phyloP scores from a whole-genome alignment of 176 grass and related monocot species.

The Zea luxurians region DNA sequence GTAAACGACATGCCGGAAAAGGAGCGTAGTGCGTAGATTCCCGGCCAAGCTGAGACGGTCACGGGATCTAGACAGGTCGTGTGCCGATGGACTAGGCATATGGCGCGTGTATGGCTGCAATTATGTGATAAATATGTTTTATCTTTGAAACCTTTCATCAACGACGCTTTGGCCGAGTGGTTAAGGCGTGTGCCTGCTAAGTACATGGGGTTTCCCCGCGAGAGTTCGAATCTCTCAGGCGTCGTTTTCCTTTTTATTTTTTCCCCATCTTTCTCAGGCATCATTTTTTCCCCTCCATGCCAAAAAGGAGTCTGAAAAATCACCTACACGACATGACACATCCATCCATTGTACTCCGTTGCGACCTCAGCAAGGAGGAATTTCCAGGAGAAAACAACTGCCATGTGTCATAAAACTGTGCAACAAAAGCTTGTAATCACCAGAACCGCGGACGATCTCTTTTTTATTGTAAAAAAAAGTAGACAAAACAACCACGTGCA shows the following conservation, averaged over 20 bases:
- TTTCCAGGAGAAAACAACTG: not conserved
- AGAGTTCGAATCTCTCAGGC: slow-evolving; percentile 99
- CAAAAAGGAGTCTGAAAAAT: too few species aligned
- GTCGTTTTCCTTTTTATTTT: not conserved
- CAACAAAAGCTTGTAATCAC: not conserved
- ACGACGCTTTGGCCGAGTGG: slow-evolving; percentile 99
- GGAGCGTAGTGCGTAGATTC: too few species aligned
- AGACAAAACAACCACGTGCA: not conserved
- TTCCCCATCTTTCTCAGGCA: not conserved
- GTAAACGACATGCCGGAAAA: too few species aligned
- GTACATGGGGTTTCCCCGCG: slow-evolving; percentile 99
- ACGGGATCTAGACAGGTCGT: too few species aligned
- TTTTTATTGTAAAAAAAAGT: slow-evolving; percentile 24
- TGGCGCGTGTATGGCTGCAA: too few species aligned
- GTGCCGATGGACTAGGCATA: too few species aligned
- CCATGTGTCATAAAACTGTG: too few species aligned
- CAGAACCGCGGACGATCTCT: not conserved
- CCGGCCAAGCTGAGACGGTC: too few species aligned
- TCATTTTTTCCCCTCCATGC: not conserved
- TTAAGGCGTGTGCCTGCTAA: slow-evolving; percentile 99
- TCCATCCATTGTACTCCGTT: not conserved
- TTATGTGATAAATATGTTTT: not conserved
- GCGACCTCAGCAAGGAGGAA: not conserved
- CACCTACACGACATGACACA: not conserved
- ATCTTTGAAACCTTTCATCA: accelerated